phyloP scores from a whole-genome alignment of 139 green algal species.

The Picochlorum costavermella region DNA sequence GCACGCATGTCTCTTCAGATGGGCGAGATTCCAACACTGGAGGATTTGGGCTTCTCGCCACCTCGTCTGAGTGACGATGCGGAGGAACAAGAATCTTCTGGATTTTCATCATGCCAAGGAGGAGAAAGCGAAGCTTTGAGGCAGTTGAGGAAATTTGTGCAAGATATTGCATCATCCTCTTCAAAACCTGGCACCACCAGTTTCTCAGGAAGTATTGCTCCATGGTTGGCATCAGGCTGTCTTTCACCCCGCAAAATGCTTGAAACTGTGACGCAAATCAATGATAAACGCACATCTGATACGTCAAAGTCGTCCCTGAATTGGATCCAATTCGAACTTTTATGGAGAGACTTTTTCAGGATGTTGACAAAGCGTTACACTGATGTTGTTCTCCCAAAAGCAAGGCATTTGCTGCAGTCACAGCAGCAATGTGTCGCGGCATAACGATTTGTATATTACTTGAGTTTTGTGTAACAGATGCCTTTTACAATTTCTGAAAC shows the following conservation, averaged over 20 bases:
- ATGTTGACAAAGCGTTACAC: constrained; percentile 47
- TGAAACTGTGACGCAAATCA: constrained; percentile 4
- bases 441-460: not conserved
- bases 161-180: not conserved
- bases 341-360: constrained; percentile 80
- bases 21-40: constrained; percentile 51
- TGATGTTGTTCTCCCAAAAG: constrained; percentile 1
- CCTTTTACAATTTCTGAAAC: constrained; percentile 20
- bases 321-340: constrained; percentile 76
- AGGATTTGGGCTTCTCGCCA: constrained; percentile 45
- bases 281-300: not conserved
- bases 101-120: constrained; percentile 19
- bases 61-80: not conserved
- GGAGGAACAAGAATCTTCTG: not conserved
- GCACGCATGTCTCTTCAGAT: constrained; percentile 16
- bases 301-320: constrained; percentile 10
- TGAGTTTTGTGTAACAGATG: not conserved
- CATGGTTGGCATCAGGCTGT: constrained; percentile 74
- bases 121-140: constrained; percentile 66
- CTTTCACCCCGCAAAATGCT: constrained; percentile 62
- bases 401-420: not conserved
- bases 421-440: not conserved
- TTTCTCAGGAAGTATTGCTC: constrained; percentile 68
- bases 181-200: constrained; percentile 14
- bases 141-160: constrained; percentile 45